These are phyloP conservation scores for Entomortierella beljakovae DNA, from an alignment of 192 early-diverging fungal species.

Conservation along the genomic window DNA sequence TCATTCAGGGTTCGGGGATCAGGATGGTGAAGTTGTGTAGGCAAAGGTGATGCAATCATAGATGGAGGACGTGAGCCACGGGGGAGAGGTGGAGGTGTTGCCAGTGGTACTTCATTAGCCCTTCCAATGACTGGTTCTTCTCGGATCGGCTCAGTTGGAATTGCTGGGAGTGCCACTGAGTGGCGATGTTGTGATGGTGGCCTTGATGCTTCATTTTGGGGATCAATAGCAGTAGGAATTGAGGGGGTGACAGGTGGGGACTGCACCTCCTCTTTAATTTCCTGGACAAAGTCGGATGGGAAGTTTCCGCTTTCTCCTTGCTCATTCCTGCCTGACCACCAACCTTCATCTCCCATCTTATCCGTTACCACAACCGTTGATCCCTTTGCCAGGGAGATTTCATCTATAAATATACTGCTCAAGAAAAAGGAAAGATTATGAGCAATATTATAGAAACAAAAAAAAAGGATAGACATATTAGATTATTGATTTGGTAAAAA, in stretches of 20 bases:
- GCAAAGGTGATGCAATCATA: slow-evolving; percentile 35
- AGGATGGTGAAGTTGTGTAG: slow-evolving; percentile 4
- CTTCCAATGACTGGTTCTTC: no score
- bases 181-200: slow-evolving; percentile 28
- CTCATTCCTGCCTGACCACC: slow-evolving; percentile 68
- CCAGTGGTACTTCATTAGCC: slow-evolving; percentile 28
- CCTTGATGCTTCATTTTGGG: slow-evolving; percentile 36
- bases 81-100: slow-evolving; percentile 33
- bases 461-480: no score
- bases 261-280: slow-evolving; percentile 49
- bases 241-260: slow-evolving; percentile 13
- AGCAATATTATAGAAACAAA: background rate
- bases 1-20: slow-evolving; percentile 11
- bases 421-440: slow-evolving; percentile 53
- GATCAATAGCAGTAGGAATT: slow-evolving; percentile 1
- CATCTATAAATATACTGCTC: slow-evolving; percentile 63
- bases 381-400: slow-evolving; percentile 59
- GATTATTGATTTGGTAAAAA: no score
- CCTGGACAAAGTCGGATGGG: slow-evolving; percentile 66
- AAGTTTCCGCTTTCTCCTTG: slow-evolving; percentile 65
- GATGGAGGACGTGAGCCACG: slow-evolving; percentile 44
- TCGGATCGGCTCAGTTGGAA: slow-evolving; percentile 21
- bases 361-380: slow-evolving; percentile 58
- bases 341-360: slow-evolving; percentile 60
- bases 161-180: slow-evolving; percentile 21